Percentiles rank a stretch among this genome's conserved stretches.
Conservation (phyloP, 257 asterid species). For the Linaria vulgaris region DNA sequence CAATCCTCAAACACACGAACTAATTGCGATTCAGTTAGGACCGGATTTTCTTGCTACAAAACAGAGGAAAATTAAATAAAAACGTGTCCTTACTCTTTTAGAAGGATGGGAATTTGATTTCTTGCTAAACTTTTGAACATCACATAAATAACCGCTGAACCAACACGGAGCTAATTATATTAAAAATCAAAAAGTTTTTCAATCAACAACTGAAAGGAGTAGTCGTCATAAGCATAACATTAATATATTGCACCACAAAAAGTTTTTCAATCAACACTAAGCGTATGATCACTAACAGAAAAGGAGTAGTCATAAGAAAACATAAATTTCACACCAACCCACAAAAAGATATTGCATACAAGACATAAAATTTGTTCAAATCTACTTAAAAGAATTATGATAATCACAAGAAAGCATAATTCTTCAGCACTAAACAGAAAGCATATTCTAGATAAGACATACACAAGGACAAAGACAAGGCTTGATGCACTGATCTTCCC, state of each 20-base stretch:
- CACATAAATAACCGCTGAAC: too few relatives aligned
- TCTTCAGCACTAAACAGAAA: constrained; percentile 17
- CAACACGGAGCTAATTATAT: too few relatives aligned
- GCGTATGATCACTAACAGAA: too few relatives aligned
- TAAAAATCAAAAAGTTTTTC: constrained; percentile 6
- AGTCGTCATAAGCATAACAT: not conserved
- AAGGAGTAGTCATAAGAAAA: too few relatives aligned
- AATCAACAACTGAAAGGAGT: constrained; percentile 6
- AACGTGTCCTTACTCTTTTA: too few relatives aligned
- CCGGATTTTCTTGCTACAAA: too few relatives aligned
- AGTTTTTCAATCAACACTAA: constrained; percentile 1
- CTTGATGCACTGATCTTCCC: not conserved
- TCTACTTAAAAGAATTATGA: constrained; percentile 10
- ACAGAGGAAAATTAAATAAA: not conserved
- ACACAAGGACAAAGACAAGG: constrained; percentile 17
- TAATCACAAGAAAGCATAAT: not conserved
- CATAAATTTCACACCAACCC: constrained; percentile 11
- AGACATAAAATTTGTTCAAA: constrained; percentile 16
- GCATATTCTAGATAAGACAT: constrained; percentile 19
- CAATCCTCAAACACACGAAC: not conserved
- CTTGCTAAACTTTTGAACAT: too few relatives aligned
- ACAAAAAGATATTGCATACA: not conserved
- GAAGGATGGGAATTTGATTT: not conserved
- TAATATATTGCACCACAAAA: constrained; percentile 18
- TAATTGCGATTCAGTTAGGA: too few relatives aligned